Evolutionary conservation across 441 rosid genomes (phyloP).

Genomic region (Croton laevigatus): DNA sequence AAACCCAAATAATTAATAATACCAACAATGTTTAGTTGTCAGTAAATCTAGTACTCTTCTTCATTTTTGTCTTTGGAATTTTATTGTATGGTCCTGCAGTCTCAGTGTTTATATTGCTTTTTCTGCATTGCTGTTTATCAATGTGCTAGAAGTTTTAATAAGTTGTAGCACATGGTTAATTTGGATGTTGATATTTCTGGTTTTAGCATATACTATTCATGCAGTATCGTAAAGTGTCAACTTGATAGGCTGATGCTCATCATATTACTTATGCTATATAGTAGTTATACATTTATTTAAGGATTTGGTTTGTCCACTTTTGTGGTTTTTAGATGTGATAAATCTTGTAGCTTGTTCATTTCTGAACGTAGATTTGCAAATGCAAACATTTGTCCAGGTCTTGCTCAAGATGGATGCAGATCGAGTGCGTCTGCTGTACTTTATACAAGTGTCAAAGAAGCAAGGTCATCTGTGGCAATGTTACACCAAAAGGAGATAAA

Average conservation of each 20-base stretch:
- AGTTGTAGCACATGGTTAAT: background rate
- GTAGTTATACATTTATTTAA: background rate
- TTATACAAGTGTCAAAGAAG: slow-evolving; percentile 74
- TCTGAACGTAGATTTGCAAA: background rate
- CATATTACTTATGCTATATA: background rate
- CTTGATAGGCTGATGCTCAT: background rate
- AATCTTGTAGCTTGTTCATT: background rate
- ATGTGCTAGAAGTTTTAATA: slow-evolving; percentile 1
- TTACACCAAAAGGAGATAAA: slow-evolving; percentile 69
- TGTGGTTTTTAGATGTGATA: background rate
- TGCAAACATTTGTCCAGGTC: slow-evolving; percentile 46
- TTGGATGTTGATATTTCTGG: background rate
- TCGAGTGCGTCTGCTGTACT: slow-evolving; percentile 84
- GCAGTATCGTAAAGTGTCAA: background rate
- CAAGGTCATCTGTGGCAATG: slow-evolving; percentile 57
- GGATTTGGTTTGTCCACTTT: background rate
- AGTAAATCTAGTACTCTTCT: background rate
- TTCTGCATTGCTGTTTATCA: background rate
- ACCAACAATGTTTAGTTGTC: background rate
- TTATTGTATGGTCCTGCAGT: background rate
- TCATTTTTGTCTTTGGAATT: background rate
- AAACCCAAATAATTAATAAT: background rate
- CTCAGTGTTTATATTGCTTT: background rate
- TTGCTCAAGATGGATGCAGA: slow-evolving; percentile 92
- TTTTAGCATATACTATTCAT: background rate